Evolutionary conservation across 1,139 yeast species (phyloP).

Genomic region (Debaryomyces subglobosus): DNA sequence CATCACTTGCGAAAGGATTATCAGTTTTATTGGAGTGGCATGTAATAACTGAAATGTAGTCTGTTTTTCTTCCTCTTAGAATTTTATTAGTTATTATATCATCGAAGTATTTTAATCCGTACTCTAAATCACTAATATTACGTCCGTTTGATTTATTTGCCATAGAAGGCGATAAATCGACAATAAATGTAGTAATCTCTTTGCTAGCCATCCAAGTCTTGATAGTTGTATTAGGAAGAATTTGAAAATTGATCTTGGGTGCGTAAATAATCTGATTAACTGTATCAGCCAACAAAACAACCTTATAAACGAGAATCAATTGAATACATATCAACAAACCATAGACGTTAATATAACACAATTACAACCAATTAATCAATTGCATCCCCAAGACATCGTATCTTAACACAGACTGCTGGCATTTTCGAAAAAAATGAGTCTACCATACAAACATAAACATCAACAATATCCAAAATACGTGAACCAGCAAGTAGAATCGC

Average conservation of each 20-base stretch:
- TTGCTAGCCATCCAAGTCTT: conserved; percentile 35
- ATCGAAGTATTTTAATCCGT: conserved; percentile 43
- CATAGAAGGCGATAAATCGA: conserved; percentile 55
- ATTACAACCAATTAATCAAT: neutral
- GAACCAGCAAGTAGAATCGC: conserved; percentile 1
- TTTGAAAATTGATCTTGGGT: neutral
- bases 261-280: neutral
- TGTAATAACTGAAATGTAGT: conserved; percentile 51
- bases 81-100: conserved; percentile 48
- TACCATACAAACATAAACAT: conserved; percentile 8
- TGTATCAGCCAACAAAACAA: neutral
- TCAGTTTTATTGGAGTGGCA: conserved; percentile 36
- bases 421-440: conserved; percentile 5
- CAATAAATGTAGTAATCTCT: conserved; percentile 55
- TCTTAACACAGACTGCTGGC: neutral
- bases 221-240: neutral
- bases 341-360: neutral
- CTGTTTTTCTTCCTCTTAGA: conserved; percentile 58
- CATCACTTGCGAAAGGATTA: conserved; percentile 24
- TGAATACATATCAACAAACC: neutral
- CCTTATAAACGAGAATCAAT: neutral
- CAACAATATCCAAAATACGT: conserved; percentile 4
- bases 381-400: neutral
- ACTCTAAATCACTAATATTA: conserved; percentile 33
- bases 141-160: conserved; percentile 25